Base-by-base conservation (phyloP, 495 filamentous ascomycete genomes). In the Penicillium bovifimosum region DNA sequence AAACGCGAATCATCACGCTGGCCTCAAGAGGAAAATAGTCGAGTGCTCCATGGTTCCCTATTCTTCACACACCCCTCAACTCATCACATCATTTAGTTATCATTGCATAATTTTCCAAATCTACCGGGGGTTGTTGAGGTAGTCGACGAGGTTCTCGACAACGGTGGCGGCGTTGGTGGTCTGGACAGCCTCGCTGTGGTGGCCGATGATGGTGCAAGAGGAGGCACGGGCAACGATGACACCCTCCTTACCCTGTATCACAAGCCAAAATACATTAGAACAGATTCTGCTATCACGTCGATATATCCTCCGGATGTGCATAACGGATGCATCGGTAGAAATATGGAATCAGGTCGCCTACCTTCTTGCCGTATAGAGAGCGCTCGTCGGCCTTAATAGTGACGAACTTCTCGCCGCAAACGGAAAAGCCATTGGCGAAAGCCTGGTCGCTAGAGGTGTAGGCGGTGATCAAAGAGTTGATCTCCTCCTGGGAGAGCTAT, bases 331-430 rank as follows among this genome's bases (percentile, higher is more conserved):
- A 20, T 5, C 36, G 10, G 36, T 36, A 35, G 0, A 38, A 20
- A 6, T 28, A 9, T 7, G 11, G 14, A 8, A 28, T 9, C 3
- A 60, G 32, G 10, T 24, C 14, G 9, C 75, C 31, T 76, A 96
- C 92, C 81, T 91, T 81, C 78, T 89, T 88, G 54, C 79, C 87
- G 71, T 95, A 95, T 54, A 96, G 66, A 74, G 82, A 86, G 69
- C 84, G 74, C 9, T 87, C 89, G 49, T 89, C 85, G 40, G 84
- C 79, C 54, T 81, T 84, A 69, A 88, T 76, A 58, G 80, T 74
- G 58, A 96, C 74, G 69, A 86, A 96, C 65, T 79, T 78, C 71
- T 84, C 81, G 41, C 85, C 86, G 14, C 64, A 82, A 58, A 96
- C 62, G 63, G 86, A 73, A 67, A 96, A 56, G 39, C 92, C 92